These are phyloP conservation scores for Pyronema omphalodes DNA, from an alignment of 495 filamentous ascomycete genomes.

Conservation along the genomic window DNA sequence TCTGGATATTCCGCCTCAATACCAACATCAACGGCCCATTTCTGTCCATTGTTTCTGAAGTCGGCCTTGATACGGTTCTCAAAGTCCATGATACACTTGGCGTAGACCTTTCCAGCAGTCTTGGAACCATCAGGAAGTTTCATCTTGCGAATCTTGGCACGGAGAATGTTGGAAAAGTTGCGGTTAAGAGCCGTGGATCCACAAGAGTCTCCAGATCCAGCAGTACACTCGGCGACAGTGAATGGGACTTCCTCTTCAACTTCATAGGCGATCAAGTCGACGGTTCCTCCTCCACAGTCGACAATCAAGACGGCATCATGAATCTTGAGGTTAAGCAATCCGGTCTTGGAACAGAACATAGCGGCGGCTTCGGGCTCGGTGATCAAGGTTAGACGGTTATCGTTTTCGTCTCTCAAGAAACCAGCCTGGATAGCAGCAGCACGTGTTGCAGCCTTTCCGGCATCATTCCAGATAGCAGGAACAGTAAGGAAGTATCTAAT, in stretches of 20 bases:
- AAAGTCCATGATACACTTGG: constrained; percentile 74
- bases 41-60: constrained; percentile 66
- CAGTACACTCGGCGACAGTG: constrained; percentile 58
- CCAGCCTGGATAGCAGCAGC: constrained; percentile 62
- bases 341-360: constrained; percentile 63
- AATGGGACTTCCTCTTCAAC: constrained; percentile 64
- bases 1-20: constrained; percentile 67
- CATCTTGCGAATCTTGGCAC: constrained; percentile 69
- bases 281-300: constrained; percentile 63
- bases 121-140: constrained; percentile 62
- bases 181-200: constrained; percentile 60
- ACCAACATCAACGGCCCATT: constrained; percentile 61
- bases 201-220: constrained; percentile 61
- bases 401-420: constrained; percentile 58
- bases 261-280: constrained; percentile 66
- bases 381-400: constrained; percentile 54
- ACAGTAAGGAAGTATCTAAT: constrained; percentile 62
- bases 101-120: constrained; percentile 59
- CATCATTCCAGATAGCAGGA: constrained; percentile 67
- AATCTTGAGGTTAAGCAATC: constrained; percentile 54
- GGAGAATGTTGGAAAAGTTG: constrained; percentile 62
- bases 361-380: constrained; percentile 64
- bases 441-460: constrained; percentile 58
- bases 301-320: constrained; percentile 63
- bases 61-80: constrained; percentile 70